Evolutionary conservation across 1,284 basidiomycete species (phyloP), one percentile per base, ranked within the genome.

Genomic region (Puccinia horiana): DNA sequence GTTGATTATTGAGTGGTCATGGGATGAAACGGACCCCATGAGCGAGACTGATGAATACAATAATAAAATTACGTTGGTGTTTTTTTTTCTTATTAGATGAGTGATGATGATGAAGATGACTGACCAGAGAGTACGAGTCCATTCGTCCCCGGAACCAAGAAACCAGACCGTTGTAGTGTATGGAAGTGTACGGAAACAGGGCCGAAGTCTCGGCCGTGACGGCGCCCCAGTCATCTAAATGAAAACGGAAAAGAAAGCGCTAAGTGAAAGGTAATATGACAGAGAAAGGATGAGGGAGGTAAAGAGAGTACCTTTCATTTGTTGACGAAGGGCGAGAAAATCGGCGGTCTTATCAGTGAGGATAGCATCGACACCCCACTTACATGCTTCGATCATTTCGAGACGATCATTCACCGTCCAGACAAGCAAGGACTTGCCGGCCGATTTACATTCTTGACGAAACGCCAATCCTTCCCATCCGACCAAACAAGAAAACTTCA

Each of bases 351-450:
- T 88, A 85, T 99, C 96, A 5, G 95, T 96, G 83, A 99, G 90
- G 84, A 99, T 93, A 14, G 92, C 94, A 85, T 93, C 91, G 29
- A 94, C 93, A 83, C 91, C 93, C 96, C 95, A 98, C 84, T 94
- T 89, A 26, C 93, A 92, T 83, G 94, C 94, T 90, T 98, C 94
- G 89, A 96, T 93, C 96, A 99, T 98, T 86, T 96, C 92, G 83
- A 91, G 91, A 14, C 92, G 91, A 70, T 92, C 90, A 87, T 98
- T 99, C 42, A 98, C 96, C 0, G 96, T 99, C 97, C 97, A 99
- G 16, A 96, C 94, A 90, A 95, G 92, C 69, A 98, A 85, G 85
- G 91, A 91, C 90, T 99, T 99, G 32, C 93, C 93, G 0, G 91
- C 92, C 23, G 86, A 88, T 86, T 91, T 91, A 87, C 94, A 95